These are phyloP conservation scores for Cylindrodendrum hubeiense DNA, from an alignment of 2,329 filamentous ascomycete genomes.

Conservation along the genomic window DNA sequence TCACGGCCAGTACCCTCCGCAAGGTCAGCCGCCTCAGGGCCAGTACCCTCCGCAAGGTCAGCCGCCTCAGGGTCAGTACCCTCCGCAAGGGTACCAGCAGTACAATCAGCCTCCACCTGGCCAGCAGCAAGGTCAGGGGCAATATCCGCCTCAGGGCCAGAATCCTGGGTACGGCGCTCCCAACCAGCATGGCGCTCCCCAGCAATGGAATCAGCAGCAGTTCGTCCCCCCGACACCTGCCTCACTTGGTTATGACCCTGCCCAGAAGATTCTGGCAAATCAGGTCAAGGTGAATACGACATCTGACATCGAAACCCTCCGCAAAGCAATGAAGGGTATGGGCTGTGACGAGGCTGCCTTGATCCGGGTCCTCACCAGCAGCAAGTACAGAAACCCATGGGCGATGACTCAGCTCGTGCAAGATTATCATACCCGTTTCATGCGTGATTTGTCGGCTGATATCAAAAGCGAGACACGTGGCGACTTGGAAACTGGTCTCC, in stretches of 20 bases:
- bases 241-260: conserved; percentile 46
- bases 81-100: not conserved
- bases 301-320: conserved; percentile 45
- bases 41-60: conserved; percentile 19
- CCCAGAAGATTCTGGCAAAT: conserved; percentile 41
- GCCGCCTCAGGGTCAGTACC: not conserved
- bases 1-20: conserved; percentile 3
- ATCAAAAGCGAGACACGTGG: conserved; percentile 50
- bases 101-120: conserved; percentile 18
- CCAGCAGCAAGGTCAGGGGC: conserved; percentile 25
- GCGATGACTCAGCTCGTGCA: conserved; percentile 47
- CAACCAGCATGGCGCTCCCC: conserved; percentile 17
- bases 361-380: conserved; percentile 45
- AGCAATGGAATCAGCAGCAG: conserved; percentile 35
- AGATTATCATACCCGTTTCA: conserved; percentile 50
- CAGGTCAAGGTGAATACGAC: conserved; percentile 42
- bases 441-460: conserved; percentile 49
- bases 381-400: conserved; percentile 50
- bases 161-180: not conserved
- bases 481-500: conserved; percentile 45
- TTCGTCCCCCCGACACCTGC: conserved; percentile 41
- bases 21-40: conserved; percentile 22
- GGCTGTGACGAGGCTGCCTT: conserved; percentile 49
- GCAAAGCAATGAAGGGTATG: conserved; percentile 52
- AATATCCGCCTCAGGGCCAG: conserved; percentile 17